Evolutionary conservation across 495 filamentous ascomycete genomes (phyloP).

Genomic region (Daldinia childiae): DNA sequence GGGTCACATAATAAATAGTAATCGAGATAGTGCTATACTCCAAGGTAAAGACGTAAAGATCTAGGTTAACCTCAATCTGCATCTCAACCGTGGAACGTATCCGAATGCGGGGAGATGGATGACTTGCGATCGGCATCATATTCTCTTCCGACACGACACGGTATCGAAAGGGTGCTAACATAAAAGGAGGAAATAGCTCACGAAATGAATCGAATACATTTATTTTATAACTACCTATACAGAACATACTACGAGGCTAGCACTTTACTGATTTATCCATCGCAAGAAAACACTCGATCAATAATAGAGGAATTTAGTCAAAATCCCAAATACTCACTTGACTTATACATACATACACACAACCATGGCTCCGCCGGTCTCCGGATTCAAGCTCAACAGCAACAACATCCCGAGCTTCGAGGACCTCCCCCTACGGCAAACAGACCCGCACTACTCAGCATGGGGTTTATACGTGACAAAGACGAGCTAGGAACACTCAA

Average conservation of each 20-base stretch:
- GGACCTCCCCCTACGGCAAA: slow-evolving; percentile 53
- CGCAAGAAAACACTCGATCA: not conserved
- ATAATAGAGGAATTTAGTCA: not conserved
- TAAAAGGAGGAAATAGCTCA: slow-evolving; percentile 9
- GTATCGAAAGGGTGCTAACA: not conserved
- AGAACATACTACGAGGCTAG: not conserved
- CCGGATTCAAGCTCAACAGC: slow-evolving; percentile 51
- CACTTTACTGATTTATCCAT: not conserved
- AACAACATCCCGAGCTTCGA: slow-evolving; percentile 57
- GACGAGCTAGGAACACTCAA: slow-evolving; percentile 61
- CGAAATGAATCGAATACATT: not conserved
- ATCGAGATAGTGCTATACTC: not conserved
- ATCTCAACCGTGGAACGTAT: slow-evolving; percentile 11
- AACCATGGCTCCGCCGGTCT: slow-evolving; percentile 42
- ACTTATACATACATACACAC: not conserved
- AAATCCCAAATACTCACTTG: not conserved
- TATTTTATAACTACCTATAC: not conserved
- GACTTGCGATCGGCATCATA: not conserved
- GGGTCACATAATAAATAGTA: not conserved
- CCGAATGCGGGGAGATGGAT: slow-evolving; percentile 23
- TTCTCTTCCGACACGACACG: not conserved
- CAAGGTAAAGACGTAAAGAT: slow-evolving; percentile 1
- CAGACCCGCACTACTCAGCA: slow-evolving; percentile 55
- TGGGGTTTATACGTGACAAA: slow-evolving; percentile 60
- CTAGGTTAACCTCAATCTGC: slow-evolving; percentile 7